Percentiles rank a stretch among this genome's conserved stretches.
These are phyloP conservation scores for Friedmanniomyces endolithicus DNA, from an alignment of 495 filamentous ascomycete species.

Conservation along the genomic window DNA sequence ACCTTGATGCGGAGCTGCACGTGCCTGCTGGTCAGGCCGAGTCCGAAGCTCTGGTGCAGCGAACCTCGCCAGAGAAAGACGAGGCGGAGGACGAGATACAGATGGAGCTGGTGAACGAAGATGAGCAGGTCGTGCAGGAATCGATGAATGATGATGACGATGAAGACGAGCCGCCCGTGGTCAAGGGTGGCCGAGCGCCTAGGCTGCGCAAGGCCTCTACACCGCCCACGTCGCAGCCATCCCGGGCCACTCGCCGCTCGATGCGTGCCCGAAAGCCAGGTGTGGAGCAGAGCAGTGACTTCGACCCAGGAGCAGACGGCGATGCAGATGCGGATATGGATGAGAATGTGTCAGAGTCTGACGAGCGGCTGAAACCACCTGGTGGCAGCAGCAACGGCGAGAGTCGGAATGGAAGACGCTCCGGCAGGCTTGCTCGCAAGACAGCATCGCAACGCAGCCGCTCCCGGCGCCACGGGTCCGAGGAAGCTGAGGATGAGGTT, in stretches of 20 bases:
- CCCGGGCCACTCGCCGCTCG: background rate
- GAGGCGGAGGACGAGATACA: constrained; percentile 16
- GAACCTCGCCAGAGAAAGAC: constrained; percentile 4
- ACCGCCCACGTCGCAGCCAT: constrained; percentile 11
- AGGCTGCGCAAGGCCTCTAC: constrained; percentile 10
- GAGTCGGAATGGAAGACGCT: constrained; percentile 39
- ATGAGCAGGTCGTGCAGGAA: constrained; percentile 35
- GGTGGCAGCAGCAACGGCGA: constrained; percentile 37
- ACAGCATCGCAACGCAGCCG: constrained; percentile 40
- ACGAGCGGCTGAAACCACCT: constrained; percentile 28
- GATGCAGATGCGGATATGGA: constrained; percentile 57
- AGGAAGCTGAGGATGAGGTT: constrained; percentile 32
- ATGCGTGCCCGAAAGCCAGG: constrained; percentile 11
- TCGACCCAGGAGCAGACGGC: constrained; percentile 59
- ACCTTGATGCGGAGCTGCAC: constrained; percentile 8
- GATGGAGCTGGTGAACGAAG: constrained; percentile 30
- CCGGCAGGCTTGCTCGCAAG: constrained; percentile 38
- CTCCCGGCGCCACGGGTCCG: constrained; percentile 35
- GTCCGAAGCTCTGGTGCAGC: background rate
- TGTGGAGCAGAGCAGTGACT: constrained; percentile 64
- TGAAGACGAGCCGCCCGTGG: constrained; percentile 20
- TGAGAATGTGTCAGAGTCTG: constrained; percentile 40
- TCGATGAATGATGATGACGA: constrained; percentile 29
- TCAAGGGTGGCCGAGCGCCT: constrained; percentile 2
- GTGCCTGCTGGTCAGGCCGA: background rate